Conservation (phyloP, 2,329 filamentous ascomycete species). For the Curvularia verruculosa region DNA sequence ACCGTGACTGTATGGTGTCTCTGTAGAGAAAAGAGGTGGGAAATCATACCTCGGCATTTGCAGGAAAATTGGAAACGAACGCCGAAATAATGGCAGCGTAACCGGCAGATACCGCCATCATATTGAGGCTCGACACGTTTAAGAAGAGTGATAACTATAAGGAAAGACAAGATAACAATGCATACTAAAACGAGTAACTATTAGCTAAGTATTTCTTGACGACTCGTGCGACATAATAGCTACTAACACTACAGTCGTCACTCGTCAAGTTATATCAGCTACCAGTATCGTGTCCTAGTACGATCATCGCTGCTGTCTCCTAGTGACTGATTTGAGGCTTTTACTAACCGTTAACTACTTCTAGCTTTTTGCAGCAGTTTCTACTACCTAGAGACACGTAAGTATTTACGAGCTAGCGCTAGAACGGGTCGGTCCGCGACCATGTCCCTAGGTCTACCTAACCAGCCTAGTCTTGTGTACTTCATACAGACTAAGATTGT, state of each 20-base stretch:
- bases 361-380: constrained; percentile 17
- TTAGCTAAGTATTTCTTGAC: constrained; percentile 20
- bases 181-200: constrained; percentile 24
- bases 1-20: too few species aligned
- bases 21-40: too few species aligned
- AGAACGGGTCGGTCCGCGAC: constrained; percentile 22
- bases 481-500: constrained; percentile 39
- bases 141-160: constrained; percentile 28
- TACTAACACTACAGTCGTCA: constrained; percentile 23
- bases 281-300: constrained; percentile 32
- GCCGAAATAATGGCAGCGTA: constrained; percentile 31
- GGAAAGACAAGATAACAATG: constrained; percentile 24
- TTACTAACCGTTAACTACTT: constrained; percentile 13
- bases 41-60: neutral
- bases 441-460: constrained; percentile 40
- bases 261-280: constrained; percentile 26
- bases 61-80: constrained; percentile 24
- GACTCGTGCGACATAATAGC: constrained; percentile 25
- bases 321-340: constrained; percentile 9
- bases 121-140: constrained; percentile 33
- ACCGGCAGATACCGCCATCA: constrained; percentile 29
- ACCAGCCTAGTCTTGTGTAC: constrained; percentile 45
- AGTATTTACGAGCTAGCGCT: constrained; percentile 24
- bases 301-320: constrained; percentile 16
- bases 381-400: constrained; percentile 22